phyloP scores from a whole-genome alignment of 2,329 filamentous ascomycete species.

The Microthyrium microscopicum region DNA sequence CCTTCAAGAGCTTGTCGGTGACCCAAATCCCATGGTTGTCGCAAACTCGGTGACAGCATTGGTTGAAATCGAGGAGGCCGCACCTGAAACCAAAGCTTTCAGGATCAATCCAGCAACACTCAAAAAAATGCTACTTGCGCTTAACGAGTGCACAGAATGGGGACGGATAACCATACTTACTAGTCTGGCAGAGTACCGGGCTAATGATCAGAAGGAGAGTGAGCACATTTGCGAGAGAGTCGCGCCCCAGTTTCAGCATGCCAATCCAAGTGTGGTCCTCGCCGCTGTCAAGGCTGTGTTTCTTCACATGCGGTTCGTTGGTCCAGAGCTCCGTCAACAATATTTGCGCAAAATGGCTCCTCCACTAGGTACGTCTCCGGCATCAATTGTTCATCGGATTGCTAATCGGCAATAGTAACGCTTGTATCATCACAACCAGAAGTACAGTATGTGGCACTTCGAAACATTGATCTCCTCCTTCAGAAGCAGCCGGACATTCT shows the following conservation, averaged over 20 bases:
- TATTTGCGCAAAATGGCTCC: slow-evolving; percentile 99
- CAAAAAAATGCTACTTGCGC: slow-evolving; percentile 89
- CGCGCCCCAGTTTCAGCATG: slow-evolving; percentile 92
- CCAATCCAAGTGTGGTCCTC: slow-evolving; percentile 90
- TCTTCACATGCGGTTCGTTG: slow-evolving; percentile 79
- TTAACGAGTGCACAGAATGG: slow-evolving; percentile 99
- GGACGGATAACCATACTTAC: slow-evolving; percentile 85
- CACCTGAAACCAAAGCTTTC: slow-evolving; percentile 78
- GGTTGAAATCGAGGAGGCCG: slow-evolving; percentile 76
- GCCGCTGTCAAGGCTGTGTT: slow-evolving; percentile 98
- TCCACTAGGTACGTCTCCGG: slow-evolving; percentile 53
- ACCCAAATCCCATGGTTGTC: slow-evolving; percentile 97
- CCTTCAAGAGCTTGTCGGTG: slow-evolving; percentile 87
- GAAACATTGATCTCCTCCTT: slow-evolving; percentile 89
- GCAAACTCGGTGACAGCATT: slow-evolving; percentile 92
- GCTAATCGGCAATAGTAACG: slow-evolving; percentile 48
- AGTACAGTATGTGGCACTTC: slow-evolving; percentile 90
- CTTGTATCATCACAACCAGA: slow-evolving; percentile 89
- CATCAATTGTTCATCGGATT: neutral
- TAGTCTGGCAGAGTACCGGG: slow-evolving; percentile 75
- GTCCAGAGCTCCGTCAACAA: slow-evolving; percentile 58
- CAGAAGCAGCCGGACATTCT: slow-evolving; percentile 94
- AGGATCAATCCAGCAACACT: slow-evolving; percentile 66
- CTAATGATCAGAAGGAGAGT: slow-evolving; percentile 80
- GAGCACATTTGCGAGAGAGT: slow-evolving; percentile 97